These are phyloP conservation scores for Zostera marina DNA, from an alignment of 116 monocot species.

Conservation along the genomic window DNA sequence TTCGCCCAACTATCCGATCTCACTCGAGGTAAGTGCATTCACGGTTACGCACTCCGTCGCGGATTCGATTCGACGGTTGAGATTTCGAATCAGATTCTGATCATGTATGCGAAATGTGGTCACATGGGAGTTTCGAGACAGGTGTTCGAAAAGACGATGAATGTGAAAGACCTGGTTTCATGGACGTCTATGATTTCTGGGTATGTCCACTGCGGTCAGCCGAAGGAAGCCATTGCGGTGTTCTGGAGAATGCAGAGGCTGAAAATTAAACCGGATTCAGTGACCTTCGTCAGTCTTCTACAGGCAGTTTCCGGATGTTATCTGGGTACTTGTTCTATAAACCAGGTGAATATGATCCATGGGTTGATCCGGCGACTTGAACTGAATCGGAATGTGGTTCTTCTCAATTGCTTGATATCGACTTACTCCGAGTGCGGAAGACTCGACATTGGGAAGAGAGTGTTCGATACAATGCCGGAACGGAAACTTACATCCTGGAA, in stretches of 20 bases:
- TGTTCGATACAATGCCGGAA: slow-evolving; percentile 25
- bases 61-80: slow-evolving; percentile 19
- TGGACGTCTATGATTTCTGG: slow-evolving; percentile 64
- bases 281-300: slow-evolving; percentile 29
- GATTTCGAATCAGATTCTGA: slow-evolving; percentile 40
- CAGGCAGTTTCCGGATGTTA: slow-evolving; percentile 28
- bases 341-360: slow-evolving; percentile 35
- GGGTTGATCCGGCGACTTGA: slow-evolving; percentile 15
- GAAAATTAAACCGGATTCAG: slow-evolving; percentile 27
- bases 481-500: slow-evolving; percentile 29
- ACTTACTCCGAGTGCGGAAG: slow-evolving; percentile 55
- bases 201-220: slow-evolving; percentile 22
- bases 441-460: slow-evolving; percentile 13
- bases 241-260: slow-evolving; percentile 30
- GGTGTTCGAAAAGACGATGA: slow-evolving; percentile 24
- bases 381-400: slow-evolving; percentile 15
- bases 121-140: slow-evolving; percentile 16
- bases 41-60: slow-evolving; percentile 22
- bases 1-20: slow-evolving; percentile 17
- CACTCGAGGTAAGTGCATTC: slow-evolving; percentile 23
- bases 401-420: slow-evolving; percentile 37
- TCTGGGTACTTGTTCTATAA: slow-evolving; percentile 3
- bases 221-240: slow-evolving; percentile 26
- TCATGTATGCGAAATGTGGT: slow-evolving; percentile 46
- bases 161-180: slow-evolving; percentile 26